Evolutionary conservation across 768 basidiomycete species (phyloP).

Genomic region (Postia placenta): DNA sequence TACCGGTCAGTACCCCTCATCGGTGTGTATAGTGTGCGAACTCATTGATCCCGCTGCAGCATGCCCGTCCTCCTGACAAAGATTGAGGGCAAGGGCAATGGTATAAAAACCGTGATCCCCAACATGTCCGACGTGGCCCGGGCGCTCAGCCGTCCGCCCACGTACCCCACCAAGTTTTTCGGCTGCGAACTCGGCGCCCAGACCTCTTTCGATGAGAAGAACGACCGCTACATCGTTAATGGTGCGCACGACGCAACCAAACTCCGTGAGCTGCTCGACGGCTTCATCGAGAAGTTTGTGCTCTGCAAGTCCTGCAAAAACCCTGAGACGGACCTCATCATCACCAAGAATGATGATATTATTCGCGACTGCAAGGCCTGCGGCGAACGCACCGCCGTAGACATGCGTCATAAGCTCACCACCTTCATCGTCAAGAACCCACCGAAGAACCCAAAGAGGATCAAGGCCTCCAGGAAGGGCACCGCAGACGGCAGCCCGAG

Average conservation of each 20-base stretch:
- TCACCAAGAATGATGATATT: slow-evolving; percentile 86
- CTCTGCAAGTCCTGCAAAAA: slow-evolving; percentile 98
- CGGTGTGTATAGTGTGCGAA: background rate
- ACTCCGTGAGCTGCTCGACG: slow-evolving; percentile 91
- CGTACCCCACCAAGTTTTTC: slow-evolving; percentile 98
- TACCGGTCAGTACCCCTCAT: slow-evolving; percentile 54
- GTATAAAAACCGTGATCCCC: slow-evolving; percentile 97
- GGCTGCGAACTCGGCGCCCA: slow-evolving; percentile 98
- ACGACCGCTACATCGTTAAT: slow-evolving; percentile 97
- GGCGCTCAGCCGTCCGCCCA: slow-evolving; percentile 89
- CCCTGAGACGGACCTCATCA: slow-evolving; percentile 93
- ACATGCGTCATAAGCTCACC: slow-evolving; percentile 95
- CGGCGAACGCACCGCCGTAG: slow-evolving; percentile 84
- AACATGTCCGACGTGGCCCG: slow-evolving; percentile 98
- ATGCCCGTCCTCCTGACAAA: slow-evolving; percentile 95
- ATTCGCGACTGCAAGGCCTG: slow-evolving; percentile 98
- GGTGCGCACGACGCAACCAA: slow-evolving; percentile 90
- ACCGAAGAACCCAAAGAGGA: slow-evolving; percentile 80
- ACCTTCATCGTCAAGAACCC: slow-evolving; percentile 98
- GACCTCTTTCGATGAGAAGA: slow-evolving; percentile 93
- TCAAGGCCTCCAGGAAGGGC: slow-evolving; percentile 45
- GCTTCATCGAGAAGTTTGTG: slow-evolving; percentile 97
- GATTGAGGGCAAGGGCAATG: slow-evolving; percentile 98
- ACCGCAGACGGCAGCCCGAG: slow-evolving; percentile 40
- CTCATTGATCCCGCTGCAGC: slow-evolving; percentile 32